A percentile compares a stretch with the other conserved stretches of the same genome.
Conservation (phyloP, 371 early-diverging fungal genomes). For the Mucor sp. region DNA sequence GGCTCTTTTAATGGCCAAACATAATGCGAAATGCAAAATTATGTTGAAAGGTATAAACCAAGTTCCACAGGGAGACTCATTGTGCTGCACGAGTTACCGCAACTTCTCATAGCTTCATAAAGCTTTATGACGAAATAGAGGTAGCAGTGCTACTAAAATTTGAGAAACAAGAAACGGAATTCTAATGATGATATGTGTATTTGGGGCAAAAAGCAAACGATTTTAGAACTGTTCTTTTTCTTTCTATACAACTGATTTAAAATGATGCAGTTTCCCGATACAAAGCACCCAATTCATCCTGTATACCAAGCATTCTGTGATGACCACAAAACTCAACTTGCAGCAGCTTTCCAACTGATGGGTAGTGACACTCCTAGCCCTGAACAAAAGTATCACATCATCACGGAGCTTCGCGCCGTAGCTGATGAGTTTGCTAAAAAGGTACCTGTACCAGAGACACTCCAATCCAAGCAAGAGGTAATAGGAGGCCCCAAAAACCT, state of each 20-base stretch:
- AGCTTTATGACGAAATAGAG: neutral
- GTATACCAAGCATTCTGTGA: slow-evolving; percentile 18
- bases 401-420: slow-evolving; percentile 9
- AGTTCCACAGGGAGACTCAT: neutral
- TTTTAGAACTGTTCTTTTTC: neutral
- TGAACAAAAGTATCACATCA: slow-evolving; percentile 11
- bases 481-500: slow-evolving; percentile 5
- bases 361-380: slow-evolving; percentile 1
- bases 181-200: neutral
- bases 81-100: neutral
- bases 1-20: no score
- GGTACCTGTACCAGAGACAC: slow-evolving; percentile 8
- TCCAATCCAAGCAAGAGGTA: slow-evolving; percentile 4
- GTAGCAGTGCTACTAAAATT: neutral
- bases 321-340: slow-evolving; percentile 5
- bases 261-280: neutral
- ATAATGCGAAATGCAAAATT: no score
- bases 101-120: neutral
- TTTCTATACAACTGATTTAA: neutral
- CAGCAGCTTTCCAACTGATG: neutral
- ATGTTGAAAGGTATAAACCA: neutral
- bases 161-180: neutral
- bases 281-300: slow-evolving; percentile 18
- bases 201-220: neutral
- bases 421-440: slow-evolving; percentile 10